Percentiles rank a stretch among this genome's conserved stretches.
These are phyloP conservation scores for Cordyceps javanica DNA, from an alignment of 2,329 filamentous ascomycete species.

Conservation along the genomic window DNA sequence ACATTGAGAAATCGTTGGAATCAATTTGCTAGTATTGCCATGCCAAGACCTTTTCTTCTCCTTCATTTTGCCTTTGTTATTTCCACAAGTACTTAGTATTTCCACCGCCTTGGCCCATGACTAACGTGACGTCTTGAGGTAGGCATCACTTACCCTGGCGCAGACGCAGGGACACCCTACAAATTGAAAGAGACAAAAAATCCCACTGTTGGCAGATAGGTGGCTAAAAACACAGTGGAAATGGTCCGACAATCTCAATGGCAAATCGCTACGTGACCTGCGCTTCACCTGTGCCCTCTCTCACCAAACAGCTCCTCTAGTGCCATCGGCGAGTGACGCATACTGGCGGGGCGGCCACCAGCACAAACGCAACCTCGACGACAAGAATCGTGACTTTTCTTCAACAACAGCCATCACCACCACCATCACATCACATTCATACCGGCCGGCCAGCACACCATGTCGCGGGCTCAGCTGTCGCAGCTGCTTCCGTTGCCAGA, in stretches of 20 bases:
- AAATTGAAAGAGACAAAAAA: too few species aligned
- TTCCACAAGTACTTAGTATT: too few species aligned
- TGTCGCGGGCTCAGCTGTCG: slow-evolving; percentile 63
- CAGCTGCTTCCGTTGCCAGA: slow-evolving; percentile 80
- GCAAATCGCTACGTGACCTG: neutral
- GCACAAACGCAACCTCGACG: neutral
- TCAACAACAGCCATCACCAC: neutral
- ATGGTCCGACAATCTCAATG: neutral
- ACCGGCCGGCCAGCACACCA: slow-evolving; percentile 21
- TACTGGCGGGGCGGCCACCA: neutral
- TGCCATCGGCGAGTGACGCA: slow-evolving; percentile 9
- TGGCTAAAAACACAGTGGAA: too few species aligned
- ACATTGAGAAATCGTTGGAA: too few species aligned
- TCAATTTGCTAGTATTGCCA: too few species aligned
- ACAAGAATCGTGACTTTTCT: neutral
- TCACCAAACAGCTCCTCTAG: neutral
- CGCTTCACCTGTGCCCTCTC: neutral
- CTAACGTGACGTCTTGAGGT: too few species aligned
- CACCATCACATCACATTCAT: neutral
- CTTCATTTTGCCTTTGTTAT: too few species aligned
- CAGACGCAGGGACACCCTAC: too few species aligned
- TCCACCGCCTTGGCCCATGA: too few species aligned
- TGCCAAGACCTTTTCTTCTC: too few species aligned
- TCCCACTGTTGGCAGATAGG: too few species aligned
- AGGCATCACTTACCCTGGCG: too few species aligned